A percentile compares a stretch with the other conserved stretches of the same genome.
Conservation (phyloP, 768 basidiomycete genomes). For the Pulveroboletus sp. region DNA sequence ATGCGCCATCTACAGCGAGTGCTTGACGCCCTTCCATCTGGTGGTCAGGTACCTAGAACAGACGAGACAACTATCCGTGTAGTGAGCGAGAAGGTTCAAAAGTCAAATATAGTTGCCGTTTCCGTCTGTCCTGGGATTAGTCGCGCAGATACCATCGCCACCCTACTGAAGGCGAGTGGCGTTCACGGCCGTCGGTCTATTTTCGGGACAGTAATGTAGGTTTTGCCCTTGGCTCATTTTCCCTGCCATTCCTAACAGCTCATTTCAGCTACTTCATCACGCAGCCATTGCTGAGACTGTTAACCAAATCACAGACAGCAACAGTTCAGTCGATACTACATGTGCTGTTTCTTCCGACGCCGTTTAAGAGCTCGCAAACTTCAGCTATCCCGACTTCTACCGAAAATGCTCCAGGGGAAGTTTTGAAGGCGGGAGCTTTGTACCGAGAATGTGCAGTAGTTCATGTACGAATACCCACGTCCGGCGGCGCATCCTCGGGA, state of each 20-base stretch:
- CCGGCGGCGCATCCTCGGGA: constrained; percentile 20
- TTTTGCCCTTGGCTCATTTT: constrained; percentile 1
- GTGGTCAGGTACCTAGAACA: constrained; percentile 46
- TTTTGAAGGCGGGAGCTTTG: constrained; percentile 71
- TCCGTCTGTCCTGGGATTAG: constrained; percentile 75
- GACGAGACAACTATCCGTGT: constrained; percentile 33
- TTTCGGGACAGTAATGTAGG: constrained; percentile 48
- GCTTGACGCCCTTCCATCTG: constrained; percentile 70
- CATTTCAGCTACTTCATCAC: constrained; percentile 55
- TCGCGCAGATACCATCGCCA: constrained; percentile 61
- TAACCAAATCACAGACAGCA: constrained; percentile 62
- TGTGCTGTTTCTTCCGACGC: constrained; percentile 75
- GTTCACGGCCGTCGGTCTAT: constrained; percentile 35
- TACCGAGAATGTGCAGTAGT: constrained; percentile 76
- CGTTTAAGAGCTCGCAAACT: constrained; percentile 52
- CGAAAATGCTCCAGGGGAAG: constrained; percentile 44
- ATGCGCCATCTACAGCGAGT: constrained; percentile 81
- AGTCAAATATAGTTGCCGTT: constrained; percentile 71
- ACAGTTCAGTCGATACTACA: constrained; percentile 78
- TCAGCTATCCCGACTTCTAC: constrained; percentile 4
- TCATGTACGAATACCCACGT: constrained; percentile 35
- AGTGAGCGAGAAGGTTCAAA: constrained; percentile 41
- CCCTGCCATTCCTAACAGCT: constrained; percentile 1
- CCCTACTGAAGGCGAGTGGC: constrained; percentile 28
- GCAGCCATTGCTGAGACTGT: constrained; percentile 61